Evolutionary conservation across 208 protist species (phyloP), one percentile per base, ranked within the genome.

Genomic region (Vickermania ingenoplastis): DNA sequence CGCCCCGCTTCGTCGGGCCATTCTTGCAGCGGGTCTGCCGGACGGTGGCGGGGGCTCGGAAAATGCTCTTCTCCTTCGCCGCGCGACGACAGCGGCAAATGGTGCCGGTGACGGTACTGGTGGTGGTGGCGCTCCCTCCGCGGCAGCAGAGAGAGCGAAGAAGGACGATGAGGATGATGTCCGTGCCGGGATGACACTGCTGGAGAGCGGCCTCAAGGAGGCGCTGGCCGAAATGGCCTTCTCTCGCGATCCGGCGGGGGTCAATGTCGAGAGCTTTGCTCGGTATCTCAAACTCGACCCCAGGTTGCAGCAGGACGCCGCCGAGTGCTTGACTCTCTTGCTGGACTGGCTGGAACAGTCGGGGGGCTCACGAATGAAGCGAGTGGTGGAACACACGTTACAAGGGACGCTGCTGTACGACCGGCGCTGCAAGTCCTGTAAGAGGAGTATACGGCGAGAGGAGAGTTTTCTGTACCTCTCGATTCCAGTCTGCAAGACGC

Each of bases 211-310:
- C 14, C 61, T 93, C 45, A 66, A 63, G 54, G 82, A 90, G 56
- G 24, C 89, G 3, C 81, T 93, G 57, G 73, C 86, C 3, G 61
- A 90, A 51, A 88, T 93, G 80, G 77, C 83, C 17, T 88, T 89
- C 58, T 74, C 63, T 29, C 71, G 73, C 25, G 73, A 76, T 22
- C 71, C 61, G 11, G 51, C 4, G 24, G 86, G 86, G 23, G 86
- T 73, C 1, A 71, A 89, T 61, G 58, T 75, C 1, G 55, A 51
- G 22, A 71, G 68, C 11, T 88, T 93, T 61, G 73, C 70, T 17
- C 41, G 65, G 13, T 87, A 79, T 71, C 81, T 93, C 23, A 82
- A 75, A 1, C 63, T 93, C 22, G 73, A 90, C 31, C 65, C 72
- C 14, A 57, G 50, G 45, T 72, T 79, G 57, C 86, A 93, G 72